A percentile compares a stretch with the other conserved stretches of the same genome.
These are phyloP conservation scores for Fusarium citri DNA, from an alignment of 2,329 filamentous ascomycete species.

Conservation along the genomic window DNA sequence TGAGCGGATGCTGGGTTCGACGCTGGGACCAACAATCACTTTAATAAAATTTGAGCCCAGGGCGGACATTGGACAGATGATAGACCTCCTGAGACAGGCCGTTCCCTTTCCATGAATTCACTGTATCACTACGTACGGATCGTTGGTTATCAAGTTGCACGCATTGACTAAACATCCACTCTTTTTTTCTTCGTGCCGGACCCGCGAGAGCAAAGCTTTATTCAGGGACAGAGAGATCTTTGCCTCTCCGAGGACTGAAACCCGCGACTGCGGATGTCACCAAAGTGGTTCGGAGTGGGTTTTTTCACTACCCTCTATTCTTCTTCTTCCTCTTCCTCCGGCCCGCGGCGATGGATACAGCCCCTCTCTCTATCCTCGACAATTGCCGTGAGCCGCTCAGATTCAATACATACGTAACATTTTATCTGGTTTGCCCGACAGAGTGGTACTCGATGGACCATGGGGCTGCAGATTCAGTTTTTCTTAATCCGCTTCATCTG, in stretches of 20 bases:
- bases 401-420: conserved; percentile 27
- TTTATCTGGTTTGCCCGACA: conserved; percentile 18
- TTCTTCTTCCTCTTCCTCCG: conserved; percentile 32
- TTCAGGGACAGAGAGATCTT: conserved; percentile 25
- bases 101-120: conserved; percentile 38
- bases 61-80: conserved; percentile 14
- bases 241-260: conserved; percentile 29
- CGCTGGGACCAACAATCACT: conserved; percentile 39
- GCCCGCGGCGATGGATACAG: conserved; percentile 41
- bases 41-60: conserved; percentile 33
- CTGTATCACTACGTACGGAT: conserved; percentile 33
- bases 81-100: conserved; percentile 34
- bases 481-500: not conserved
- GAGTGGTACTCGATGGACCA: conserved; percentile 23
- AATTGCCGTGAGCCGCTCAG: conserved; percentile 17
- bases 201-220: conserved; percentile 6
- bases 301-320: conserved; percentile 21
- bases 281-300: conserved; percentile 41
- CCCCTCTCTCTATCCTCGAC: conserved; percentile 28
- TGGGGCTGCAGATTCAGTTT: conserved; percentile 6
- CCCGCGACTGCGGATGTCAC: conserved; percentile 33
- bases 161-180: conserved; percentile 15
- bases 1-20: conserved; percentile 32
- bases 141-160: conserved; percentile 29
- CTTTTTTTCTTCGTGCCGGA: conserved; percentile 1